phyloP scores from a whole-genome alignment of 1,139 yeast species.

The Pichia sp. region DNA sequence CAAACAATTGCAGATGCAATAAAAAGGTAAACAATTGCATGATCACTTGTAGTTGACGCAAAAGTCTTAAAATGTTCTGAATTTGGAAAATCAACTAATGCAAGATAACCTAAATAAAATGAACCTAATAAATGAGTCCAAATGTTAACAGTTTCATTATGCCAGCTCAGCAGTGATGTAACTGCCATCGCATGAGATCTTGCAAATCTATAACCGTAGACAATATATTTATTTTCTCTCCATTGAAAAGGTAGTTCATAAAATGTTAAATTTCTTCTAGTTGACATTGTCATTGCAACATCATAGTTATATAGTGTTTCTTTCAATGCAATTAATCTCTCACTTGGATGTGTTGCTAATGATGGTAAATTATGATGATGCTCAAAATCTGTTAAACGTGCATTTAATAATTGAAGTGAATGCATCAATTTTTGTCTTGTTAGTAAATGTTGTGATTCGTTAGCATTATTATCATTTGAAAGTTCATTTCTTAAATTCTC shows the following conservation, averaged over 20 bases:
- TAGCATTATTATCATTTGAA: neutral
- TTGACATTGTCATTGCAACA: slow-evolving; percentile 51
- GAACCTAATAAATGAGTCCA: slow-evolving; percentile 88
- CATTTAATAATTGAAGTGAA: slow-evolving; percentile 11
- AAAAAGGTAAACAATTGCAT: slow-evolving; percentile 54
- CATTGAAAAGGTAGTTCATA: slow-evolving; percentile 88
- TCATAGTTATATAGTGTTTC: slow-evolving; percentile 53
- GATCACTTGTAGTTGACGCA: slow-evolving; percentile 41
- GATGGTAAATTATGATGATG: slow-evolving; percentile 13
- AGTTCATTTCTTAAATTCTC: neutral
- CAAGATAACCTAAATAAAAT: slow-evolving; percentile 48
- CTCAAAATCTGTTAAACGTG: slow-evolving; percentile 24
- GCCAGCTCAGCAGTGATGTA: slow-evolving; percentile 53
- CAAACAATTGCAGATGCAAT: slow-evolving; percentile 71
- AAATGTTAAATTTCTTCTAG: slow-evolving; percentile 57
- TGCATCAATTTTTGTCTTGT: slow-evolving; percentile 8
- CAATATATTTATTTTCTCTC: slow-evolving; percentile 86
- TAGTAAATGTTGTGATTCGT: neutral
- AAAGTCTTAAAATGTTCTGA: slow-evolving; percentile 36
- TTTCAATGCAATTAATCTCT: slow-evolving; percentile 35
- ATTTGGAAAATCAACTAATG: slow-evolving; percentile 56
- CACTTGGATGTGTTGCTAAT: slow-evolving; percentile 30
- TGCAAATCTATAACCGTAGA: slow-evolving; percentile 80
- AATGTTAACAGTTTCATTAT: slow-evolving; percentile 87
- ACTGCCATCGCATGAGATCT: slow-evolving; percentile 56